Conservation (phyloP, 176 grass and related monocot species). For the Aechmea fasciata region DNA sequence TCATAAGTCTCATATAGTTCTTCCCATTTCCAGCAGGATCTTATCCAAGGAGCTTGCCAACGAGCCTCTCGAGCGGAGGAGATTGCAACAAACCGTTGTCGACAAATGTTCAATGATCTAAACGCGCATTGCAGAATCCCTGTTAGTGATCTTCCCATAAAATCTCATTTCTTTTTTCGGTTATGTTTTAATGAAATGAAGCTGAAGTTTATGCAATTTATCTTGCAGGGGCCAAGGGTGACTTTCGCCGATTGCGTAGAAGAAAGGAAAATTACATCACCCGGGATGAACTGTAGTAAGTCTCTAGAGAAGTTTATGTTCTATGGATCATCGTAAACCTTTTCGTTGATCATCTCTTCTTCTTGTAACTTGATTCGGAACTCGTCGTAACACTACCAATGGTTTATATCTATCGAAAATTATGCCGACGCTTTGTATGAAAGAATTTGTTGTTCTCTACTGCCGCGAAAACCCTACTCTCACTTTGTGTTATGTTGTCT, state of each 20-base stretch:
- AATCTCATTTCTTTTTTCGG: background rate
- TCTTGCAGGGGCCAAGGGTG: conserved; percentile 44
- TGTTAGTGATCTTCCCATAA: conserved; percentile 20
- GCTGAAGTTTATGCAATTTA: conserved; percentile 10
- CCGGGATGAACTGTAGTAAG: conserved; percentile 7
- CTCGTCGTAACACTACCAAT: background rate
- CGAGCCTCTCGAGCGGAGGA: conserved; percentile 43
- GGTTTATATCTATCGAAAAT: background rate
- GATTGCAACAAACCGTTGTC: conserved; percentile 31
- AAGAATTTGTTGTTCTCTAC: background rate
- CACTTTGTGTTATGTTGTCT: no score
- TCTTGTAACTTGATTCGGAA: background rate
- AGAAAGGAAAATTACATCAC: conserved; percentile 21
- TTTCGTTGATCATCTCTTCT: background rate
- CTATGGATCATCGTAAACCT: background rate
- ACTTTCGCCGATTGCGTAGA: conserved; percentile 42
- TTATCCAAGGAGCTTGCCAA: conserved; percentile 31
- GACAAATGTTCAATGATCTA: conserved; percentile 58
- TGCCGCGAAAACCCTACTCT: no score
- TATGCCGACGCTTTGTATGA: background rate
- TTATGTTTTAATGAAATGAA: background rate
- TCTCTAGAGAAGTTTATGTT: background rate
- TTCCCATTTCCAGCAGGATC: conserved; percentile 20
- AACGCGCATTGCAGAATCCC: conserved; percentile 55
- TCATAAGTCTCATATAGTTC: no score